Evolutionary conservation across 1,139 yeast genomes (phyloP).

Genomic region (Suhomyces bribrorum): DNA sequence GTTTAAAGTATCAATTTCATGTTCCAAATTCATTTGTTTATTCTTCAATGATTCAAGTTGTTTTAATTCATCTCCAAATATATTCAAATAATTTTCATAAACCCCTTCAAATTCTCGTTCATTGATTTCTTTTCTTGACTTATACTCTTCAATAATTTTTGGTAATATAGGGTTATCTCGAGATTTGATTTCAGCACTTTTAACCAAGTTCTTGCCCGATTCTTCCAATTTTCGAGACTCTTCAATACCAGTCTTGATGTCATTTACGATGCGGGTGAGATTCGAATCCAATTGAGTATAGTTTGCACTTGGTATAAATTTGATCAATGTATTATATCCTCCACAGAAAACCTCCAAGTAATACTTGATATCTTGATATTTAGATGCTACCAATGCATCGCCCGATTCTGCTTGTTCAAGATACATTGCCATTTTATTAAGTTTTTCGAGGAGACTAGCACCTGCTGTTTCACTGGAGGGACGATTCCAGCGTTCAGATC

Average conservation of each 20-base stretch:
- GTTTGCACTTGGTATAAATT: conserved; percentile 53
- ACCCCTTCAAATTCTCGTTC: conserved; percentile 33
- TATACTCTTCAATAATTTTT: conserved; percentile 41
- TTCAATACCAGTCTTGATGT: conserved; percentile 37
- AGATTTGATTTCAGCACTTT: conserved; percentile 46
- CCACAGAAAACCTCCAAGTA: conserved; percentile 47
- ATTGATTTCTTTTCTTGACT: conserved; percentile 27
- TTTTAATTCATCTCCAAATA: conserved; percentile 43
- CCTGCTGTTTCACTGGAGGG: conserved; percentile 41
- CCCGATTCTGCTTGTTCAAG: conserved; percentile 61
- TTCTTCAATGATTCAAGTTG: conserved; percentile 39
- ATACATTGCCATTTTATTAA: conserved; percentile 49
- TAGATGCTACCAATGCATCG: conserved; percentile 52
- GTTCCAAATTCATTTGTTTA: conserved; percentile 46
- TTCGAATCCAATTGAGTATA: conserved; percentile 43
- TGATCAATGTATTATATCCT: conserved; percentile 41
- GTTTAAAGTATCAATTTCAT: conserved; percentile 44
- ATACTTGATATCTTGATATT: conserved; percentile 45
- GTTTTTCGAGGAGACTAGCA: conserved; percentile 35
- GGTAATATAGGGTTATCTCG: conserved; percentile 53
- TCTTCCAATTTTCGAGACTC: conserved; percentile 28
- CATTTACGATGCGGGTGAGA: conserved; percentile 36
- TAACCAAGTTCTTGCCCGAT: conserved; percentile 41
- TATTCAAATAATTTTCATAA: conserved; percentile 39
- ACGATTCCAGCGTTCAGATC: conserved; percentile 53